phyloP scores from a whole-genome alignment of 2,329 filamentous ascomycete genomes.

The Chrysoporthe cubensis region DNA sequence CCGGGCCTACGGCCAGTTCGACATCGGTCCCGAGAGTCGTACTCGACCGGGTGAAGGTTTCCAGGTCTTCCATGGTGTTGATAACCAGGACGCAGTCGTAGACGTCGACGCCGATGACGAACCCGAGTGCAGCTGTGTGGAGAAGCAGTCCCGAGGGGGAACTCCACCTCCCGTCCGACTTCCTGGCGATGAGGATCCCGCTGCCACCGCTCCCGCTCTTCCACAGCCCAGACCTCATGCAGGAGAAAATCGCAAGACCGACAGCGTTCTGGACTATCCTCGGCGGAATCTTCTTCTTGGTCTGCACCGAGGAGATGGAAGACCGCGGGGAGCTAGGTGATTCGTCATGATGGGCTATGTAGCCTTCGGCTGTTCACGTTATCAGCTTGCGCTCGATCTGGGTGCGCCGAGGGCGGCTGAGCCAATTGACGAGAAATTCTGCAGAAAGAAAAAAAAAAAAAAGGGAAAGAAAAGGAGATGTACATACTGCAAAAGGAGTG shows the following conservation, averaged over 20 bases:
- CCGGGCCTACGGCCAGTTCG: constrained; percentile 74
- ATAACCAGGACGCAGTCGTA: constrained; percentile 96
- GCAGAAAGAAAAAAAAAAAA: too few species aligned
- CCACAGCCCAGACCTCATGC: constrained; percentile 92
- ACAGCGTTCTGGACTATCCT: constrained; percentile 87
- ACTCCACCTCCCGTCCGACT: constrained; percentile 87
- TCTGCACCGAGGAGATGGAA: constrained; percentile 38
- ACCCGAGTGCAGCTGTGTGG: constrained; percentile 86
- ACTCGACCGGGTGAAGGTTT: constrained; percentile 79
- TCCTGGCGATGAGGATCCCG: constrained; percentile 81
- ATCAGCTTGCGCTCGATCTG: constrained; percentile 11
- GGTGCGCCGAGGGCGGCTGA: too few species aligned
- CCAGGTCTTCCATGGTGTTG: constrained; percentile 81
- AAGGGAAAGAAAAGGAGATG: not conserved
- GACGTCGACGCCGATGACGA: constrained; percentile 89
- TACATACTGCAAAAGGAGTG: constrained; percentile 84
- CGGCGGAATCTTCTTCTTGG: constrained; percentile 81
- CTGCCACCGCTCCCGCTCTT: constrained; percentile 89
- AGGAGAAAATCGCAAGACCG: constrained; percentile 91
- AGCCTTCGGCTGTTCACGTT: constrained; percentile 23
- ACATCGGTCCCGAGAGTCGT: constrained; percentile 84
- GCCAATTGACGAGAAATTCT: not conserved
- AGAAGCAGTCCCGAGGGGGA: constrained; percentile 89
- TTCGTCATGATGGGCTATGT: constrained; percentile 23
- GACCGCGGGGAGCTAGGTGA: constrained; percentile 17